Evolutionary conservation across 352 stramenopile species (phyloP), one percentile per base, ranked within the genome.

Genomic region (Pelagophyceae sp.): DNA sequence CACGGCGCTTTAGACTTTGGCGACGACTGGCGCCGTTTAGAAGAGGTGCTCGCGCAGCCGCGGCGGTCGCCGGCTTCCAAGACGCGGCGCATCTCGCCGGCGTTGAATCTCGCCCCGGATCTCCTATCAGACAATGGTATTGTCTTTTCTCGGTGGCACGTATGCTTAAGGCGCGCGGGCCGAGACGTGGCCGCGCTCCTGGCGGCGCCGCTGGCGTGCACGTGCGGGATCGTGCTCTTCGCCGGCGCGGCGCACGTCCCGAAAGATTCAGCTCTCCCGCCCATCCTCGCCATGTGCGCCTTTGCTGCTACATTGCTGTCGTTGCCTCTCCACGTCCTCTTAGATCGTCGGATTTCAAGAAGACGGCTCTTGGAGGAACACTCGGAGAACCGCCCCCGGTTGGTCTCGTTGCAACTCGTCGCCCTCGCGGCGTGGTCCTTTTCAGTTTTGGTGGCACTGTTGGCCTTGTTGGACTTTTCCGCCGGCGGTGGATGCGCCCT

Each of bases 341-440:
- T 50, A n/a, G 35, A 72, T n/a, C 63, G 63, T 32, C n/a, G n/a
- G n/a, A n/a, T n/a, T n/a, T n/a, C n/a, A n/a, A n/a, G n/a, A n/a
- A n/a, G n/a, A n/a, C n/a, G n/a, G n/a, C 58, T n/a, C 58, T 15
- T 67, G 5, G 45, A 54, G 23, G 45, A 54, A 23, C 11, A 54
- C 11, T 23, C 11, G 45, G 23, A 54, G 45, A 54, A 54, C 11
- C 45, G 11, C 45, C 45, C 11, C 11, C 45, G 45, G 5, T 71
- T 71, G 6, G 61, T 38, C 61, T 6, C 31, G 2, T n/a, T 38
- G 27, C 61, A n/a, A 31, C 61, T 71, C 61, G 61, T 71, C 19
- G 67, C 67, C 17, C 67, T 74, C 35, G 67, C 67, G 2, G 67
- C 67, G 2, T 74, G 67, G 67, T 54, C 33, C 35, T 74, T 74